Base-by-base conservation (phyloP, 345 rosid genomes). In the Raphanus sativus region DNA sequence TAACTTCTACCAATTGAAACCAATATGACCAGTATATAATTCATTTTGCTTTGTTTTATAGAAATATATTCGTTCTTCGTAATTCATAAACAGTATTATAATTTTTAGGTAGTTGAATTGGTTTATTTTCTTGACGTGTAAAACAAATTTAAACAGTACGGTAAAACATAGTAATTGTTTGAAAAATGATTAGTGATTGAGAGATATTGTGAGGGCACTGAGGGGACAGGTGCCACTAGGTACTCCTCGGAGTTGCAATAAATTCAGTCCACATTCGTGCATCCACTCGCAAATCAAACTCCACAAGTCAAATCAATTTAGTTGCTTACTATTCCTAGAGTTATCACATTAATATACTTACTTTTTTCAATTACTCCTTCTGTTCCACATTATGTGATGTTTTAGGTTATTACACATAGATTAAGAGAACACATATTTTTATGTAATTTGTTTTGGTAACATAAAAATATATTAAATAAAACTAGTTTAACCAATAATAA, bases 221-320 rank as follows among this genome's bases (percentile, higher is more conserved):
- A 74, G 24, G 71, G 10, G 32, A 29, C 66, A 70, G 26, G 66
- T 54, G 17, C 60, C 60, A 70, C 48, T 26, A 24, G 30, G 71
- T 40, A 56, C 13, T 65, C 72, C 62, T 64, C 54, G 81, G 48
- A 72, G 62, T 60, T 69, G 0, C 80, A 65, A 67, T 62, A 73
- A 72, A 33, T 21, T 58, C 15, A 29, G 69, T 50, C 62, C 58
- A 78, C 74, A 73, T 72, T 72, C 45, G 48, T 67, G 48, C 34
- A 73, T 73, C 50, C 26, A 73, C 34, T 73, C 17, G 30, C 34
- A 48, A 67, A 61, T 67, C 11, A 54, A 38, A 17, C 12, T 55
- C 48, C 42, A 32, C 15, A 48, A 70, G 54, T 78, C 54, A 71
- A 65, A 78, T 60, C 52, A 28, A 45, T 71, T 21, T 71, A 28